Base-by-base conservation (phyloP, 208 protist species). In the Trypanosoma platydactyli region DNA sequence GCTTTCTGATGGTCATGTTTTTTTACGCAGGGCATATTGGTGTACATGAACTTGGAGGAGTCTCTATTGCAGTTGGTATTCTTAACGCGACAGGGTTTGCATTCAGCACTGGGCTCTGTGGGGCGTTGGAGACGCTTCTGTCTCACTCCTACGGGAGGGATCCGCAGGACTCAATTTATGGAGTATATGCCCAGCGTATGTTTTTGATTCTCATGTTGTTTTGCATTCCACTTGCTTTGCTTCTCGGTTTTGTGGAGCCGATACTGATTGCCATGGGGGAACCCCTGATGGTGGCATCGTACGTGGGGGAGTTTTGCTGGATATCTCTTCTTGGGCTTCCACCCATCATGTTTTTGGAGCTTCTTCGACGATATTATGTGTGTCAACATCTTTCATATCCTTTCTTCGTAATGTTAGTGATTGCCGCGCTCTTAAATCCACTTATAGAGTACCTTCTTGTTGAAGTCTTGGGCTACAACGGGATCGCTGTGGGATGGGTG, bases 31-130 rank as follows among this genome's bases (percentile, higher is more conserved):
- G 57, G 15, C 67, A 51, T 62, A 54, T 94, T 38, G 83, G 83
- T 27, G 71, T 84, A 16, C 75, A 84, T 62, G 81, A 83, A 35
- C 75, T 94, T 56, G 89, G 86, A 58, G 84, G 81, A 40, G 82
- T 80, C 3, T 87, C 89, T 11, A 72, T 94, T 35, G 83, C 89
- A 3, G 33, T 91, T n/a, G 84, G 86, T 2, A 71, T 94, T 51
- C 71, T 94, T 27, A 94, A 94, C 52, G 89, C 89, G 16, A 92
- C 89, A 41, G 89, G 86, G 27, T 92, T 91, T 57, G 89, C 89
- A 18, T 88, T 94, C 68, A 84, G 89, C 54, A 84, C 82, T 27
- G 89, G 89, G n/a, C 80, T 92, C 41, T 94, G 82, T 69, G 89
- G 89, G 3, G 89, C 89, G 15, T 67, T 94, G 22, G 86, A 94